Evolutionary conservation across 768 basidiomycete species (phyloP).

Genomic region (Gautieria morchelliformis): DNA sequence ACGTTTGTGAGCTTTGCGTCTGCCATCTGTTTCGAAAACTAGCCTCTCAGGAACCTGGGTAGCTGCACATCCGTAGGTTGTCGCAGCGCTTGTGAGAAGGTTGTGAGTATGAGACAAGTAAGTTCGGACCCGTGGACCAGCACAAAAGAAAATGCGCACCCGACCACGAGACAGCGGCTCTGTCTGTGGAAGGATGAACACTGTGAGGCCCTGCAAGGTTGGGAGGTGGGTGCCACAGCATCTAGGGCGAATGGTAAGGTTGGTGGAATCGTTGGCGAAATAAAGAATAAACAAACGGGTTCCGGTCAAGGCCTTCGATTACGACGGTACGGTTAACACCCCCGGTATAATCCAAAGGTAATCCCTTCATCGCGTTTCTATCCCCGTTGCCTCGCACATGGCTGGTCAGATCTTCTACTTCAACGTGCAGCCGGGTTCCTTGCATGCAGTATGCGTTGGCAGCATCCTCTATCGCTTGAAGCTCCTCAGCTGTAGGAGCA

Average conservation of each 20-base stretch:
- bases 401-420: constrained; percentile 57
- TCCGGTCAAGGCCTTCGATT: constrained; percentile 76
- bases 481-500: constrained; percentile 54
- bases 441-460: constrained; percentile 64
- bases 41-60: constrained; percentile 62
- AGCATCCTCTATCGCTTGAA: constrained; percentile 47
- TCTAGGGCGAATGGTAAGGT: constrained; percentile 23
- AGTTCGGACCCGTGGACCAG: constrained; percentile 66
- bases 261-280: neutral
- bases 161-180: constrained; percentile 53
- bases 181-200: constrained; percentile 63
- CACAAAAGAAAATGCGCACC: constrained; percentile 70
- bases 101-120: constrained; percentile 52
- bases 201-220: constrained; percentile 59
- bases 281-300: constrained; percentile 44
- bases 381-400: constrained; percentile 5
- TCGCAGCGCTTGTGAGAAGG: constrained; percentile 44
- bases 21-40: constrained; percentile 53
- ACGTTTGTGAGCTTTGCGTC: constrained; percentile 57
- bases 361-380: constrained; percentile 24
- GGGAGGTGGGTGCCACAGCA: constrained; percentile 84
- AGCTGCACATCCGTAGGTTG: constrained; percentile 58
- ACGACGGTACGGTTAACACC: constrained; percentile 71
- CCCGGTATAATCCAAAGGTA: constrained; percentile 67
- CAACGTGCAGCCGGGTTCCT: constrained; percentile 58